Evolutionary conservation across 352 stramenopile species (phyloP).

Genomic region (Phytophthora meadii): DNA sequence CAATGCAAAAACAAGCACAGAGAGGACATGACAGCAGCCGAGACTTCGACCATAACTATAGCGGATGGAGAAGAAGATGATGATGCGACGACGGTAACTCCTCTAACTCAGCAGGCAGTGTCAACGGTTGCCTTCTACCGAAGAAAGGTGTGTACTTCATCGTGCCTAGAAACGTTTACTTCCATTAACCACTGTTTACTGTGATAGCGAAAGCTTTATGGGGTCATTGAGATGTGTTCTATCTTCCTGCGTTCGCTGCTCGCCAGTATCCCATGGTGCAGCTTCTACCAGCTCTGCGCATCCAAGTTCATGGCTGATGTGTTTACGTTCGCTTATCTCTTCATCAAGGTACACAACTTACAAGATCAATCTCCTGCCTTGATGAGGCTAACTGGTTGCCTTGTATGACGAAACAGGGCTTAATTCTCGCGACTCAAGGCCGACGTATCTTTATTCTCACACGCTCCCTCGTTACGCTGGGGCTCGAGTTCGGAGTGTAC

Average conservation of each 20-base stretch:
- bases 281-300: constrained; percentile 76
- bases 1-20: constrained; percentile 31
- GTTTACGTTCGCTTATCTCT: constrained; percentile 81
- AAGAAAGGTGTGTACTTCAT: constrained; percentile 60
- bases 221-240: constrained; percentile 76
- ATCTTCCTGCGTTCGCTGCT: constrained; percentile 72
- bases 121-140: constrained; percentile 66
- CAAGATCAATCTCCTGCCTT: not conserved
- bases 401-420: constrained; percentile 37
- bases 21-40: constrained; percentile 9
- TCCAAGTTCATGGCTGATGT: constrained; percentile 80
- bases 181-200: constrained; percentile 5
- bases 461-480: constrained; percentile 65
- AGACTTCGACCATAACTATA: constrained; percentile 1
- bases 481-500: constrained; percentile 75
- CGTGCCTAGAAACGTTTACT: not conserved
- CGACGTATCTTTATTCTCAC: constrained; percentile 54
- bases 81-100: constrained; percentile 6
- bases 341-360: constrained; percentile 64
- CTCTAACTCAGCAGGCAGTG: constrained; percentile 29
- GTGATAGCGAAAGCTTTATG: constrained; percentile 73
- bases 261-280: constrained; percentile 74
- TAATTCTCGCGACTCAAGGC: constrained; percentile 67
- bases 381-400: not conserved
- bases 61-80: constrained; percentile 13